Conservation (phyloP, 2,329 filamentous ascomycete genomes). For the Neonectria faginata region DNA sequence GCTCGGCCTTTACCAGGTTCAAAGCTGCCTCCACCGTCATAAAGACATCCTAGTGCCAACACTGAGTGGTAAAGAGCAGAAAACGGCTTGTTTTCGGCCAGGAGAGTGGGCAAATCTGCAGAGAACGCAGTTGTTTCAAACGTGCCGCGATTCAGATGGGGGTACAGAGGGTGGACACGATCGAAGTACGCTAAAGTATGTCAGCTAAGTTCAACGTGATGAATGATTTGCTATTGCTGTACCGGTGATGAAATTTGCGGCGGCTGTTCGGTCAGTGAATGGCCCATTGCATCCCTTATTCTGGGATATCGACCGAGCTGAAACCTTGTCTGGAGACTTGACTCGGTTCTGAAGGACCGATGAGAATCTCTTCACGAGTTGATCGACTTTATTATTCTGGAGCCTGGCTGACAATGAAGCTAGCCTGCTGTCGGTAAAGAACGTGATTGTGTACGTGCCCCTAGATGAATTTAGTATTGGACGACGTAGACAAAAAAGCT, state of each 20-base stretch:
- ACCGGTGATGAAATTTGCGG: conserved; percentile 32
- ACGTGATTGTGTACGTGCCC: conserved; percentile 39
- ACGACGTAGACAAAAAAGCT: background rate
- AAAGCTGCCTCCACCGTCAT: conserved; percentile 34
- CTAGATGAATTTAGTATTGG: conserved; percentile 20
- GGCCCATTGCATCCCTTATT: conserved; percentile 12
- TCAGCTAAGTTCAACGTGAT: background rate
- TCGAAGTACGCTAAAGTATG: conserved; percentile 35
- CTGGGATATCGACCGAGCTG: conserved; percentile 18
- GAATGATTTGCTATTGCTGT: background rate
- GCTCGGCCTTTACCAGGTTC: conserved; percentile 39
- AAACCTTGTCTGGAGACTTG: conserved; percentile 33
- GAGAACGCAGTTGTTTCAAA: conserved; percentile 29
- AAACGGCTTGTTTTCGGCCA: conserved; percentile 28
- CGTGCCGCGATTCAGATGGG: conserved; percentile 24
- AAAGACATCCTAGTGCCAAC: conserved; percentile 35
- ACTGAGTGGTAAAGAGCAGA: conserved; percentile 37
- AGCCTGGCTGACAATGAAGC: conserved; percentile 36
- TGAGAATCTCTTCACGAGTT: conserved; percentile 39
- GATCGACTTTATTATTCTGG: conserved; percentile 37
- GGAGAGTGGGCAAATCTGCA: background rate
- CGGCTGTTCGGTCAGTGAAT: conserved; percentile 10
- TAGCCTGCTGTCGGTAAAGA: conserved; percentile 39
- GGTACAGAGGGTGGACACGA: conserved; percentile 38
- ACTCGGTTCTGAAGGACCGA: conserved; percentile 30